Conservation (phyloP, 1,284 basidiomycete species). For the Retiboletus flavoniger region DNA sequence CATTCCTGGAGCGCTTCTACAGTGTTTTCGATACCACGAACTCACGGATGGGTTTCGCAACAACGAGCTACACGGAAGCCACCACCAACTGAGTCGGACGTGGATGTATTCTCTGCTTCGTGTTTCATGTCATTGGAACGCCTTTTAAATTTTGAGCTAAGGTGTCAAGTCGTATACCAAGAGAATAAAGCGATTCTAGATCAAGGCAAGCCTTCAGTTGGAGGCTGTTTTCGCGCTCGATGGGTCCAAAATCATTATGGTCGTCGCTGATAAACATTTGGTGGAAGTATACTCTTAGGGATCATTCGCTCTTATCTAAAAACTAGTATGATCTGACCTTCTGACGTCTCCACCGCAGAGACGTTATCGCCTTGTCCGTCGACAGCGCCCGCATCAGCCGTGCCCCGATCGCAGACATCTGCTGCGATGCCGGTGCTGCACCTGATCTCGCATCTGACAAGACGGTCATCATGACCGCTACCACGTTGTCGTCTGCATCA, state of each 20-base stretch:
- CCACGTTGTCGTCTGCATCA: background rate
- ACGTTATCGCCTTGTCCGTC: constrained; percentile 5
- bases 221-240: too few species aligned
- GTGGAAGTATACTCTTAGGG: too few species aligned
- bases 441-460: constrained; percentile 4
- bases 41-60: constrained; percentile 54
- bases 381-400: constrained; percentile 16
- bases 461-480: constrained; percentile 1
- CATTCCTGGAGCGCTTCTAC: constrained; percentile 68
- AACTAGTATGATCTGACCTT: too few species aligned
- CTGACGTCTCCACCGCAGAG: constrained; percentile 3
- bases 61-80: constrained; percentile 53
- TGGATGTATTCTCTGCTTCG: too few species aligned
- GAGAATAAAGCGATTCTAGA: too few species aligned
- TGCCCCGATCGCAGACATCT: constrained; percentile 25
- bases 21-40: constrained; percentile 62
- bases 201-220: too few species aligned
- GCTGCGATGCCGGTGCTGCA: constrained; percentile 19
- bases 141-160: too few species aligned
- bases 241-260: too few species aligned
- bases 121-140: too few species aligned
- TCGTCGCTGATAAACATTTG: too few species aligned
- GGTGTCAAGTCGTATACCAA: too few species aligned
- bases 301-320: too few species aligned
- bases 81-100: constrained; percentile 47